Evolutionary conservation across 495 filamentous ascomycete species (phyloP).

Genomic region (Aspergillus wentii): DNA sequence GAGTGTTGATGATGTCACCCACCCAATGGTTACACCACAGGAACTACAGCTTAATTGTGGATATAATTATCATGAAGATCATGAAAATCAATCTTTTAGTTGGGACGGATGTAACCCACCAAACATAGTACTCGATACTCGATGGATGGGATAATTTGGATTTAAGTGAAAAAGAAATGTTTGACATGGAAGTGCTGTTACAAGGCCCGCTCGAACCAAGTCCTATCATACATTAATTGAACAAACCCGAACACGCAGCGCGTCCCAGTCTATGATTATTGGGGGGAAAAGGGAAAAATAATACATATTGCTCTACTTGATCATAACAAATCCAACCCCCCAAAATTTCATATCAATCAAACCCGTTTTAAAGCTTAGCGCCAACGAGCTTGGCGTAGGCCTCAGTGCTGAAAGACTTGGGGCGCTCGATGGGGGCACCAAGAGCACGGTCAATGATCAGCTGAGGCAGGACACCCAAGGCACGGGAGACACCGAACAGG

Average conservation of each 20-base stretch:
- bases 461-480: conserved; percentile 96
- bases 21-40: no score
- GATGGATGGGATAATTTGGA: not conserved
- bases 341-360: conserved; percentile 10
- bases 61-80: no score
- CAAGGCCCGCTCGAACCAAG: conserved; percentile 45
- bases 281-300: conserved; percentile 14
- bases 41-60: no score
- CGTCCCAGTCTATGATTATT: conserved; percentile 29
- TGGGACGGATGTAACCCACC: no score
- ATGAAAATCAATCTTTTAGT: no score
- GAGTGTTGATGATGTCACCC: no score
- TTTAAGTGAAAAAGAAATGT: not conserved
- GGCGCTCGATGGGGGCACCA: conserved; percentile 63
- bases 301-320: conserved; percentile 19
- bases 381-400: conserved; percentile 93
- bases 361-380: conserved; percentile 69
- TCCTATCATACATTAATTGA: conserved; percentile 46
- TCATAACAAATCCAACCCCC: conserved; percentile 7
- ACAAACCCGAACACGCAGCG: conserved; percentile 29
- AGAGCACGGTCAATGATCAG: conserved; percentile 99
- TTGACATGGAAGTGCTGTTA: conserved; percentile 37
- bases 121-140: no score
- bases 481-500: conserved; percentile 96
- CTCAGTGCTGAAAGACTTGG: conserved; percentile 96